A percentile compares a stretch with the other conserved stretches of the same genome.
Evolutionary conservation across 2,329 filamentous ascomycete species (phyloP).

Genomic region (Westerdykella ornata): DNA sequence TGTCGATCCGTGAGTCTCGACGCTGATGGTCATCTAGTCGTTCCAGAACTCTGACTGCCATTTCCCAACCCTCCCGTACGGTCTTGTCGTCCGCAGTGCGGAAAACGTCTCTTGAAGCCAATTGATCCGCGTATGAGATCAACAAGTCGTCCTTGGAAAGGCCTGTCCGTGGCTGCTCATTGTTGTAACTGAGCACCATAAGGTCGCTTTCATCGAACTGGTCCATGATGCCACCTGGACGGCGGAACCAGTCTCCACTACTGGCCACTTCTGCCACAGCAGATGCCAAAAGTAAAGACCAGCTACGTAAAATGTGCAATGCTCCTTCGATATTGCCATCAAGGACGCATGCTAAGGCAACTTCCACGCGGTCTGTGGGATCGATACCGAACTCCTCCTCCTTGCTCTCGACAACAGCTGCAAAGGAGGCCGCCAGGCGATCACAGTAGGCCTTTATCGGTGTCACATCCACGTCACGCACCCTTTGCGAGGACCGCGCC

Average conservation of each 20-base stretch:
- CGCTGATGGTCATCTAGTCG: constrained; percentile 67
- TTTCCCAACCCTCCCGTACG: constrained; percentile 70
- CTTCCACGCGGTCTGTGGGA: constrained; percentile 66
- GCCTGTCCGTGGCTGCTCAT: constrained; percentile 16
- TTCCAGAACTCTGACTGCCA: constrained; percentile 75
- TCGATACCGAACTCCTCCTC: constrained; percentile 67
- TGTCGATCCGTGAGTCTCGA: constrained; percentile 66
- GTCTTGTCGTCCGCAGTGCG: constrained; percentile 24
- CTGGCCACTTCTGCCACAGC: constrained; percentile 77
- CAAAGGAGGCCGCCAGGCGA: constrained; percentile 65
- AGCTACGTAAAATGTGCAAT: constrained; percentile 65
- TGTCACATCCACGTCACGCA: constrained; percentile 45
- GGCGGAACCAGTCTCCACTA: constrained; percentile 74
- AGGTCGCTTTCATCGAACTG: constrained; percentile 77
- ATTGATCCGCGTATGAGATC: constrained; percentile 65
- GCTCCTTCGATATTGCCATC: constrained; percentile 75
- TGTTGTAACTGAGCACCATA: constrained; percentile 64
- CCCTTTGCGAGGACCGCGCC: constrained; percentile 34
- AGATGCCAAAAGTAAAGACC: constrained; percentile 73
- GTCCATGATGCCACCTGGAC: constrained; percentile 47
- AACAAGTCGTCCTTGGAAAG: constrained; percentile 75
- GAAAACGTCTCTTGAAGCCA: constrained; percentile 44
- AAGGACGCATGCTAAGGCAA: constrained; percentile 73
- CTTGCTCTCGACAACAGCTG: constrained; percentile 57
- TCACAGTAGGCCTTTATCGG: constrained; percentile 65